These are phyloP conservation scores for Penicillium sp. DNA, from an alignment of 2,329 filamentous ascomycete genomes.

Conservation along the genomic window DNA sequence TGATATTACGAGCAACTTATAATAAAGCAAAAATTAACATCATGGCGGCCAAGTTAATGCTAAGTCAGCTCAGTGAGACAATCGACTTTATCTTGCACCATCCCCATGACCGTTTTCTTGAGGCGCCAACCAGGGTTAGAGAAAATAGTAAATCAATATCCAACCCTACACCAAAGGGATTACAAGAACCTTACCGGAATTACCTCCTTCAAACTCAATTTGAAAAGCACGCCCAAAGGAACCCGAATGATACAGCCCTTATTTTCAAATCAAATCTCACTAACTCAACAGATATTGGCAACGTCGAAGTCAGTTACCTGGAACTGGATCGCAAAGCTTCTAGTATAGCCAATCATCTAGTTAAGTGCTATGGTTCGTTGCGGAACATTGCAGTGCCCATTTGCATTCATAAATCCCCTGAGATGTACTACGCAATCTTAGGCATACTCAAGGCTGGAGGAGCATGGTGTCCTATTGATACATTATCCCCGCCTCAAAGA, in stretches of 20 bases:
- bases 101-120: constrained; percentile 20
- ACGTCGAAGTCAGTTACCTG: constrained; percentile 29
- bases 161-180: no score
- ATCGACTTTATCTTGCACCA: constrained; percentile 22
- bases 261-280: constrained; percentile 28
- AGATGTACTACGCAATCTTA: neutral
- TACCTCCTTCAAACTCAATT: constrained; percentile 28
- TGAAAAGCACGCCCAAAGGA: constrained; percentile 22
- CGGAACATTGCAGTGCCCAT: constrained; percentile 18
- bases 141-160: no score
- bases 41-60: constrained; percentile 22
- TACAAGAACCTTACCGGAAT: no score
- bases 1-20: constrained; percentile 27
- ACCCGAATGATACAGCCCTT: constrained; percentile 25
- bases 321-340: constrained; percentile 35
- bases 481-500: constrained; percentile 34
- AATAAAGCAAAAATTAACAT: constrained; percentile 23
- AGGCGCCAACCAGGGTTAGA: constrained; percentile 15
- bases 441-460: constrained; percentile 9
- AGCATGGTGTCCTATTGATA: constrained; percentile 35
- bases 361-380: constrained; percentile 23
- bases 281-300: constrained; percentile 15
- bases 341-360: constrained; percentile 27
- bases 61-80: constrained; percentile 24
- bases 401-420: constrained; percentile 5